Conservation (phyloP, 345 rosid species). For the Kernera saxatilis region DNA sequence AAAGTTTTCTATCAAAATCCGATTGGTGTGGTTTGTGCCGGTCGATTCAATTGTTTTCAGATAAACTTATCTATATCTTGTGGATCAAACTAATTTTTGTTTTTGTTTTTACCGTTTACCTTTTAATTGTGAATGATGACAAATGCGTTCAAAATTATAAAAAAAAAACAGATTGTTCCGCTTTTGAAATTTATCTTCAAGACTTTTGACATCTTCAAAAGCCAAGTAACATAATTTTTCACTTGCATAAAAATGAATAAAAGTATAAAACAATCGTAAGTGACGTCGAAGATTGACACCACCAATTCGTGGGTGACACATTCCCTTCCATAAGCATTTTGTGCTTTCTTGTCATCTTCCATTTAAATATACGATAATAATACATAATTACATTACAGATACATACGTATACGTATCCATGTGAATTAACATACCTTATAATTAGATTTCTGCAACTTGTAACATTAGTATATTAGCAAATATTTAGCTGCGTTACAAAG, state of each 20-base stretch:
- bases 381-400: background rate
- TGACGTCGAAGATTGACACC: conserved; percentile 18
- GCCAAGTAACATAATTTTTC: conserved; percentile 6
- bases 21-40: background rate
- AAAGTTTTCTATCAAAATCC: background rate
- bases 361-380: background rate
- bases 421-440: background rate
- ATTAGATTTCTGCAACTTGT: background rate
- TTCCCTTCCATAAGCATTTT: conserved; percentile 31
- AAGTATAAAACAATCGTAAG: conserved; percentile 6
- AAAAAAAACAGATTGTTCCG: background rate
- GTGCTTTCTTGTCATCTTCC: conserved; percentile 29
- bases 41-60: background rate
- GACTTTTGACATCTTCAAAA: conserved; percentile 28
- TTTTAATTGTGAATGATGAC: background rate
- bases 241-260: conserved; percentile 7
- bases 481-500: background rate
- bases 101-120: background rate
- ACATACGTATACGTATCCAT: background rate
- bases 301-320: conserved; percentile 32
- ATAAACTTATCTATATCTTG: background rate
- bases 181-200: background rate
- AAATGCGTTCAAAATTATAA: background rate
- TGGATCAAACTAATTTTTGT: background rate
- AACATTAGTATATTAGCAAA: background rate